A percentile compares a stretch with the other conserved stretches of the same genome.
Evolutionary conservation across 306 rosid species (phyloP).

Genomic region (Senna tora): DNA sequence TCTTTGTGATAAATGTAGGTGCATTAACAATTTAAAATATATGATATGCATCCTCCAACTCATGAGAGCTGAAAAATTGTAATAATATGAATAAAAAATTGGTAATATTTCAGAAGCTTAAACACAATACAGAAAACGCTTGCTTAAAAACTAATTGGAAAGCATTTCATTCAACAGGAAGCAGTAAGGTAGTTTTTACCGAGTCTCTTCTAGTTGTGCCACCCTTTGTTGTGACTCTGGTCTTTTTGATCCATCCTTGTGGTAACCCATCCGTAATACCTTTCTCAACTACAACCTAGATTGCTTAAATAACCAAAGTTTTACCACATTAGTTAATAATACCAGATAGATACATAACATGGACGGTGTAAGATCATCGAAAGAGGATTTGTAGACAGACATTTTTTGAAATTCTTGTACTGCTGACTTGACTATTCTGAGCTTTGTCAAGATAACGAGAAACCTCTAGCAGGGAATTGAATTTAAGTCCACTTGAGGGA

Average conservation of each 20-base stretch:
- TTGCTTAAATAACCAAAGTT: constrained; percentile 57
- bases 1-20: constrained; percentile 3
- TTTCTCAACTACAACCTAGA: constrained; percentile 67
- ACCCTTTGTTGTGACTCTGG: constrained; percentile 49
- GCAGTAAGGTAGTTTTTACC: constrained; percentile 46
- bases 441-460: constrained; percentile 51
- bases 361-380: constrained; percentile 15
- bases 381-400: constrained; percentile 54
- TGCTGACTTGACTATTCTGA: constrained; percentile 42
- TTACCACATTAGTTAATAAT: constrained; percentile 44
- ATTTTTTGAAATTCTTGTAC: constrained; percentile 47
- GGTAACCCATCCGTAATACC: constrained; percentile 61
- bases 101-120: background rate
- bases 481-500: constrained; percentile 55
- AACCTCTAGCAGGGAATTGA: constrained; percentile 68
- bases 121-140: background rate
- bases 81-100: background rate
- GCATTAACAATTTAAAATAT: constrained; percentile 19
- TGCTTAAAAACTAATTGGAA: background rate
- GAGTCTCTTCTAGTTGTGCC: constrained; percentile 53
- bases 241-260: constrained; percentile 65
- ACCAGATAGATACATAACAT: constrained; percentile 20
- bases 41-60: constrained; percentile 4
- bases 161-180: constrained; percentile 29
- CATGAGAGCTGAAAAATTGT: constrained; percentile 6